Evolutionary conservation across 2,329 filamentous ascomycete species (phyloP).

Genomic region (Fusarium liriodendri): DNA sequence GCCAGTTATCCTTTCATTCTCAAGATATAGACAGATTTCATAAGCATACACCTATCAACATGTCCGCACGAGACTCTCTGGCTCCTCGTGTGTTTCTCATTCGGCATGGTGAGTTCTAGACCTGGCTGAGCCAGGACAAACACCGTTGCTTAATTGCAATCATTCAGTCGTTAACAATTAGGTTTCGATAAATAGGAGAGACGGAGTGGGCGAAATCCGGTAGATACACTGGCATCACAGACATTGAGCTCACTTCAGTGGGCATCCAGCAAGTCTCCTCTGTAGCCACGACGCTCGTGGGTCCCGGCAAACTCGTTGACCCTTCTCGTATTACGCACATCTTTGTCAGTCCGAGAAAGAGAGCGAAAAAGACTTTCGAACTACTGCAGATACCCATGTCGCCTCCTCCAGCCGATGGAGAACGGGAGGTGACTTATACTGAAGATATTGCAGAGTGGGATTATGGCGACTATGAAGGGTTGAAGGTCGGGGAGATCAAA

Average conservation of each 20-base stretch:
- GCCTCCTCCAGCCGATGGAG: conserved; percentile 35
- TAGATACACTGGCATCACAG: conserved; percentile 7
- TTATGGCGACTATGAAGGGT: conserved; percentile 72
- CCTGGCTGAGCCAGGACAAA: neutral
- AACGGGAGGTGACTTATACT: conserved; percentile 55
- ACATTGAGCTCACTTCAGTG: conserved; percentile 9
- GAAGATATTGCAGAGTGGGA: conserved; percentile 69
- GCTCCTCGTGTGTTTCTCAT: conserved; percentile 1
- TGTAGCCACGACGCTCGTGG: conserved; percentile 55
- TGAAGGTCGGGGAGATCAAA: conserved; percentile 63
- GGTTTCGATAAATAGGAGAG: neutral
- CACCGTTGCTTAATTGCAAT: neutral
- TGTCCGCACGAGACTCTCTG: neutral
- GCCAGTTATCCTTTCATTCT: too few species aligned
- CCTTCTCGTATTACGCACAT: conserved; percentile 58
- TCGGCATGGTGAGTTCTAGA: neutral
- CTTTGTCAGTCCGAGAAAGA: conserved; percentile 61
- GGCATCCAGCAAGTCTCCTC: conserved; percentile 10
- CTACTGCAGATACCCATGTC: conserved; percentile 56
- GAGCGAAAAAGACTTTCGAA: conserved; percentile 61
- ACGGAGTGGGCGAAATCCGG: conserved; percentile 4
- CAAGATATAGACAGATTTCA: too few species aligned
- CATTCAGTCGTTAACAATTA: neutral
- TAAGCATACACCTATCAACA: neutral
- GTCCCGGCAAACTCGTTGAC: conserved; percentile 62